phyloP scores from a whole-genome alignment of 176 grass and related monocot species.

The Dactylis glomerata region DNA sequence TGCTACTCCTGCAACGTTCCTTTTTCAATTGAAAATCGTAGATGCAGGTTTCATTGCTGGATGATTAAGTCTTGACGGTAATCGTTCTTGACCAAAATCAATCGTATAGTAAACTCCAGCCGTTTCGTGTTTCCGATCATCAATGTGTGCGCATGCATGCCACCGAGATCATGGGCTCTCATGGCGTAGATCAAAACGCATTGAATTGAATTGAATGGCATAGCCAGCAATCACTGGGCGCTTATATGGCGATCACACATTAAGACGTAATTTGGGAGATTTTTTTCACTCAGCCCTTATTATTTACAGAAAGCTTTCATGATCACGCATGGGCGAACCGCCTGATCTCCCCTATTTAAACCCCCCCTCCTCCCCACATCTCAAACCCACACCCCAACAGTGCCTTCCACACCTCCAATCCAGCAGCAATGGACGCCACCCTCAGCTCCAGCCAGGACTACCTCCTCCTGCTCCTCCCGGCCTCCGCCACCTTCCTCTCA shows the following conservation, averaged over 20 bases:
- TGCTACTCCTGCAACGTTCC: not conserved
- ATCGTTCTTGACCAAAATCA: not conserved
- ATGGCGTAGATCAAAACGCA: too few relatives aligned
- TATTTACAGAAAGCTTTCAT: too few relatives aligned
- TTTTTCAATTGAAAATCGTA: too few relatives aligned
- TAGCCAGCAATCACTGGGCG: not conserved
- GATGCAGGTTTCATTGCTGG: not conserved
- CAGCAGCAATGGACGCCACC: constrained; percentile 26
- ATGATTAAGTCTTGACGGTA: not conserved
- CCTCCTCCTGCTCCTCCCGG: constrained; percentile 31
- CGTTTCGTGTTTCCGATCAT: not conserved
- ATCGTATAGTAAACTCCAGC: too few relatives aligned
- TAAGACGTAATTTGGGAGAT: too few relatives aligned
- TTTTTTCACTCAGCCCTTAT: too few relatives aligned
- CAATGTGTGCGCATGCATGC: too few relatives aligned
- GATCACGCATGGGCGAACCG: too few relatives aligned
- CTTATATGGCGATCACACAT: too few relatives aligned
- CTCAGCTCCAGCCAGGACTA: constrained; percentile 14
- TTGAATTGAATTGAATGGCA: too few relatives aligned
- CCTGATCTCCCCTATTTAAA: not conserved
- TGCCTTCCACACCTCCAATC: not conserved
- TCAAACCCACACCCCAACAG: not conserved
- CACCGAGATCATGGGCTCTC: too few relatives aligned
- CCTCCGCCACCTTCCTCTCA: constrained; percentile 31
- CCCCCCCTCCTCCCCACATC: not conserved